A percentile compares a stretch with the other conserved stretches of the same genome.
Conservation (phyloP, 768 basidiomycete species). For the Phaffia tasmanica region DNA sequence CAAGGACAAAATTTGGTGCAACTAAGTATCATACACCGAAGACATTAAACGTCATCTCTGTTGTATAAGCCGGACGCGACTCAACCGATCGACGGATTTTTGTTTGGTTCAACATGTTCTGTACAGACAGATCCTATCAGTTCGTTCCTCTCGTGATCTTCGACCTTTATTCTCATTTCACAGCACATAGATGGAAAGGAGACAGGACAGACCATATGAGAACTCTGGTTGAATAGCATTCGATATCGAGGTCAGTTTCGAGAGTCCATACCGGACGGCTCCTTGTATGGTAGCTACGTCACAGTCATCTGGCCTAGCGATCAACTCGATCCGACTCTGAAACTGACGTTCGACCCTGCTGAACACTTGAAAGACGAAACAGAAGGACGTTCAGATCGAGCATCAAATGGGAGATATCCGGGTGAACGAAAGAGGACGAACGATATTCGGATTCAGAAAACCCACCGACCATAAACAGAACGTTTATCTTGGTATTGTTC, state of each 20-base stretch:
- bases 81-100: no score
- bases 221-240: constrained; percentile 70
- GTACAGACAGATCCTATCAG: no score
- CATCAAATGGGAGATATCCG: no score
- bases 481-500: constrained; percentile 63
- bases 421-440: constrained; percentile 15
- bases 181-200: no score
- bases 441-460: constrained; percentile 74
- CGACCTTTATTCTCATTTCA: no score
- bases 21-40: no score
- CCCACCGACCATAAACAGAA: constrained; percentile 77
- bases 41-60: no score
- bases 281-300: constrained; percentile 81
- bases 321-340: constrained; percentile 53
- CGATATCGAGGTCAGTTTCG: constrained; percentile 52
- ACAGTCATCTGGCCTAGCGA: constrained; percentile 71
- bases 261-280: constrained; percentile 76
- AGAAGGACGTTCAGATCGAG: no score
- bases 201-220: constrained; percentile 32
- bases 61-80: no score
- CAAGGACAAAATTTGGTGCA: no score
- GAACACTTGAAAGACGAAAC: neutral
- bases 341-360: constrained; percentile 50
- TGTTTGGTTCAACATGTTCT: no score
- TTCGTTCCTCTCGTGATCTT: no score